Conservation (phyloP, 106 monocot genomes). For the Dioscorea alata region DNA sequence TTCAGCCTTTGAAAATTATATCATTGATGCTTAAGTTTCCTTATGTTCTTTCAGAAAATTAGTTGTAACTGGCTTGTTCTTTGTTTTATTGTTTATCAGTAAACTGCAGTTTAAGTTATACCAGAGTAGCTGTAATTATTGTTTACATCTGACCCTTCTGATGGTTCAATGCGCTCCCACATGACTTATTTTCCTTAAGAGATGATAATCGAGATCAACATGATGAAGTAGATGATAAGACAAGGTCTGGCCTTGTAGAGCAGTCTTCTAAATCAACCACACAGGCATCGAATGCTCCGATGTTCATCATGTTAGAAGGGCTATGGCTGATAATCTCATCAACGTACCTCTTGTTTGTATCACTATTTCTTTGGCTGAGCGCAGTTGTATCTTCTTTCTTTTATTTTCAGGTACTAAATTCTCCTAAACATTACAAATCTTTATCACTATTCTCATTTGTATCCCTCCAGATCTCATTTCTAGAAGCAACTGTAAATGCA, state of each 20-base stretch:
- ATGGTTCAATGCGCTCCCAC: not conserved
- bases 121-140: not conserved
- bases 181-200: slow-evolving; percentile 19
- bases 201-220: slow-evolving; percentile 23
- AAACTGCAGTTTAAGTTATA: too few species aligned
- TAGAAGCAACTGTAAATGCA: too few species aligned
- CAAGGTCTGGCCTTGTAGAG: slow-evolving; percentile 17
- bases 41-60: too few species aligned
- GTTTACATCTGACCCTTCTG: not conserved
- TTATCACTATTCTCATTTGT: too few species aligned
- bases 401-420: slow-evolving; percentile 78
- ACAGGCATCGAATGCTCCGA: slow-evolving; percentile 24
- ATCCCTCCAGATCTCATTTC: too few species aligned
- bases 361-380: slow-evolving; percentile 84
- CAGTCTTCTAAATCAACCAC: slow-evolving; percentile 45
- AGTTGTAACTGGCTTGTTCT: too few species aligned
- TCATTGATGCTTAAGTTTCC: too few species aligned
- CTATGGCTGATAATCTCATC: slow-evolving; percentile 75
- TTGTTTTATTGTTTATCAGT: too few species aligned
- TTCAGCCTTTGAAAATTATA: too few species aligned
- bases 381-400: slow-evolving; percentile 98
- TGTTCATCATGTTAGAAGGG: slow-evolving; percentile 74
- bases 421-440: too few species aligned
- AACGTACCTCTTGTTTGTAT: slow-evolving; percentile 69
- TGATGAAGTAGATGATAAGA: slow-evolving; percentile 28